Percentiles rank a stretch among this genome's conserved stretches.
Conservation (phyloP, 2,329 filamentous ascomycete species). For the Aspergillus uvarum region DNA sequence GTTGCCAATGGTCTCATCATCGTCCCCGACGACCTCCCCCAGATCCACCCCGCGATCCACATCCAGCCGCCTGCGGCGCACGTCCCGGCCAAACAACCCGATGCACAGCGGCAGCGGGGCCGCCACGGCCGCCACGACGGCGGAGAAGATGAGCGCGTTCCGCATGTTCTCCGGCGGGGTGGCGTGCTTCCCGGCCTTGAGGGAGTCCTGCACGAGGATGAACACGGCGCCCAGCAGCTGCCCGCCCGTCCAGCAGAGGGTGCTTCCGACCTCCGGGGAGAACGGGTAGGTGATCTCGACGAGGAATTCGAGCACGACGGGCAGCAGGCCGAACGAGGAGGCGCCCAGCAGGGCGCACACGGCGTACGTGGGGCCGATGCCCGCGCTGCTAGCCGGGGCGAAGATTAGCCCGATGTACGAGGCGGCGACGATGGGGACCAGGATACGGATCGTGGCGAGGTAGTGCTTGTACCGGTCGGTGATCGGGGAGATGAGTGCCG, state of each 20-base stretch:
- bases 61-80: slow-evolving; percentile 42
- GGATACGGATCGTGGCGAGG: slow-evolving; percentile 67
- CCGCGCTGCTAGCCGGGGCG: slow-evolving; percentile 63
- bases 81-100: slow-evolving; percentile 64
- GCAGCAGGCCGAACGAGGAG: slow-evolving; percentile 74
- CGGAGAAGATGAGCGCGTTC: slow-evolving; percentile 73
- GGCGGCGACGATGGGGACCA: slow-evolving; percentile 72
- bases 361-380: slow-evolving; percentile 62
- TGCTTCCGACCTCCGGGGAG: slow-evolving; percentile 79
- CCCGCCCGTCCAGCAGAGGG: slow-evolving; percentile 80
- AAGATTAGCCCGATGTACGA: slow-evolving; percentile 77
- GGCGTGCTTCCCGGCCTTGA: slow-evolving; percentile 54
- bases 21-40: slow-evolving; percentile 10
- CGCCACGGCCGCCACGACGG: slow-evolving; percentile 64
- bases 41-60: slow-evolving; percentile 36
- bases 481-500: slow-evolving; percentile 76
- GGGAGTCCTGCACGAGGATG: slow-evolving; percentile 75
- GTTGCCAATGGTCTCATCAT: not conserved
- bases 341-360: slow-evolving; percentile 77
- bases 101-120: slow-evolving; percentile 68
- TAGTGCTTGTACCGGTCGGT: slow-evolving; percentile 84
- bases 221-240: slow-evolving; percentile 84
- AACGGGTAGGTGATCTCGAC: slow-evolving; percentile 86
- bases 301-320: slow-evolving; percentile 81
- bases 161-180: slow-evolving; percentile 71